A percentile compares a stretch with the other conserved stretches of the same genome.
These are phyloP conservation scores for Pyronema domesticum DNA, from an alignment of 495 filamentous ascomycete species.

Conservation along the genomic window DNA sequence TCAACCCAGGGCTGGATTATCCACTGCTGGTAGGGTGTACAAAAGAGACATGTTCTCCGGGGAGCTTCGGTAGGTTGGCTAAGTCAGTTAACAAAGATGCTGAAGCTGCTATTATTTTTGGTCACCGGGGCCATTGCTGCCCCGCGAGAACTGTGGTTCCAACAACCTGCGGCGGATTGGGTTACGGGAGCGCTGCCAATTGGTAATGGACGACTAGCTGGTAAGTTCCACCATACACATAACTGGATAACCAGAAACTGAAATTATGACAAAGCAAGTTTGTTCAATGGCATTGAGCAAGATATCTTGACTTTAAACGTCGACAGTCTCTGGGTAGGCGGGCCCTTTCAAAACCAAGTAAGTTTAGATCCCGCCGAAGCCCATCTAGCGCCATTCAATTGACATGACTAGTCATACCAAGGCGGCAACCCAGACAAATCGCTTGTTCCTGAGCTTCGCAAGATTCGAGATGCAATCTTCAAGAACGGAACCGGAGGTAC, in stretches of 20 bases:
- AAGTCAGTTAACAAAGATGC: too few species aligned
- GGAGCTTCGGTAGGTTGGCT: too few species aligned
- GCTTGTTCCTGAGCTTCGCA: constrained; percentile 25
- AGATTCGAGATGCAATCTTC: constrained; percentile 31
- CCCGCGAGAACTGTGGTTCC: not conserved
- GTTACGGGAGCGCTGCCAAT: constrained; percentile 14
- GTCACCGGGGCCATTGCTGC: too few species aligned
- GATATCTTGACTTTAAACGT: constrained; percentile 14
- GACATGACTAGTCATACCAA: constrained; percentile 16
- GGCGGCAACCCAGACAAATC: constrained; percentile 31
- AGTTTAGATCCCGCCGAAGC: not conserved
- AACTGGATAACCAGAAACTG: too few species aligned
- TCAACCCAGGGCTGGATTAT: too few species aligned
- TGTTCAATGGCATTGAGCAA: constrained; percentile 14
- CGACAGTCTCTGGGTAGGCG: constrained; percentile 20
- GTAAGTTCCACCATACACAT: too few species aligned
- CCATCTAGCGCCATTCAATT: too few species aligned
- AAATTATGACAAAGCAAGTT: not conserved
- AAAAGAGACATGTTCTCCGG: too few species aligned
- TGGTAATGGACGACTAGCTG: constrained; percentile 16
- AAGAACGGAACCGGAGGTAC: constrained; percentile 28
- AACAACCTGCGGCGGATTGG: constrained; percentile 13
- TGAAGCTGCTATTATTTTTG: too few species aligned
- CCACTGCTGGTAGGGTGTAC: too few species aligned
- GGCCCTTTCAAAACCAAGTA: constrained; percentile 12